Evolutionary conservation across 768 basidiomycete genomes (phyloP), one percentile per base, ranked within the genome.

Genomic region (Leccinum truebloodii): DNA sequence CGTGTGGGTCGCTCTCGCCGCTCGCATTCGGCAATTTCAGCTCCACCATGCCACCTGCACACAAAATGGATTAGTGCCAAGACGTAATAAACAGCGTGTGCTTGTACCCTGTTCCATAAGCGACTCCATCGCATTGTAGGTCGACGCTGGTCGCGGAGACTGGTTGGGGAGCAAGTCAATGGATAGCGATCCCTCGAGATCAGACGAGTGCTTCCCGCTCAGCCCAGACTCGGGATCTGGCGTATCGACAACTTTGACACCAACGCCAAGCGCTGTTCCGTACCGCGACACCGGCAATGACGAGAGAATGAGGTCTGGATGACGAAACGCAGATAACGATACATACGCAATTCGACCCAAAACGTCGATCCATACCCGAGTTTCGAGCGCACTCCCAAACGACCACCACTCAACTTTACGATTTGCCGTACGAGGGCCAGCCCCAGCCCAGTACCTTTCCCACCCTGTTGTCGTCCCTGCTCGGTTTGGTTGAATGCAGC

Each of bases 401-500:
- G 81, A 20, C 91, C 91, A 46, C 87, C 86, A 54, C 83, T 86
- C 44, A 90, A 74, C 67, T 86, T 88, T 65, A 93, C 88, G 49
- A 93, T 92, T 64, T 89, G 87, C 52, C 89, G 81, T 50, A 91
- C 89, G 6, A 93, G 78, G 2, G 90, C 90, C 20, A 92, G 69
- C 24, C 91, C 90, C 12, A 93, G 74, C 7, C 90, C 90, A 0
- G 90, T 87, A 4, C 86, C 86, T 71, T 87, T 87, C 34, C 86
- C 86, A 64, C 85, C 88, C 77, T 91, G 90, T 67, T 84, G 83
- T 60, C 85, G 80, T 14, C 89, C 88, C 72, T 86, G 86, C 69
- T 90, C 88, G 1, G 89, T 91, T 72, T 90, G 89, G 67, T 89
- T 90, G 68, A 89, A 90, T 8, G 87, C 86, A 62, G 86, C 88